phyloP scores from a whole-genome alignment of 495 filamentous ascomycete species.

The Cenococcum geophilum region DNA sequence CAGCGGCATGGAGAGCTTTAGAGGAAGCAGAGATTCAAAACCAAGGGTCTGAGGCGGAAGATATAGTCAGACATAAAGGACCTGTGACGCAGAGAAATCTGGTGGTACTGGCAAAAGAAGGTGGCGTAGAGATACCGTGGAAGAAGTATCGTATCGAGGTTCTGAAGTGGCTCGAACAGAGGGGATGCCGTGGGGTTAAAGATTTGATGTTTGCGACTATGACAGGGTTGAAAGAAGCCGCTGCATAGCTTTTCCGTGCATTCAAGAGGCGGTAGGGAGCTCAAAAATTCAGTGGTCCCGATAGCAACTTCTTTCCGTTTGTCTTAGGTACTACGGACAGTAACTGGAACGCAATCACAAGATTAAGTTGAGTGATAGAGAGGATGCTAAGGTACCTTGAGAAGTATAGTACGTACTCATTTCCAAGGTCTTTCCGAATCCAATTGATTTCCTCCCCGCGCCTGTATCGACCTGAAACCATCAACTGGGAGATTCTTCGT shows the following conservation, averaged over 20 bases:
- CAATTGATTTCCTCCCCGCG: too few species aligned
- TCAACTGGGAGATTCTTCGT: too few species aligned
- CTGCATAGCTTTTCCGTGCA: neutral
- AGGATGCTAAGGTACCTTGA: too few species aligned
- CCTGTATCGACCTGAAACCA: too few species aligned
- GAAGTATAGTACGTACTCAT: too few species aligned
- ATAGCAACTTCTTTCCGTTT: too few species aligned
- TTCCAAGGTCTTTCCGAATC: too few species aligned
- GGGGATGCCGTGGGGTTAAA: constrained; percentile 59
- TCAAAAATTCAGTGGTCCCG: too few species aligned
- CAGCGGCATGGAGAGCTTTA: constrained; percentile 59
- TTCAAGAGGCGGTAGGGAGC: too few species aligned
- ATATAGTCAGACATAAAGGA: constrained; percentile 51
- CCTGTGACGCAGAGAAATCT: constrained; percentile 68
- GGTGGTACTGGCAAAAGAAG: constrained; percentile 55
- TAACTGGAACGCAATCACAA: too few species aligned
- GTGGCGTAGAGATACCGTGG: constrained; percentile 64
- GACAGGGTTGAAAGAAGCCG: constrained; percentile 36
- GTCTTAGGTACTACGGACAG: too few species aligned
- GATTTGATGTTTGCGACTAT: constrained; percentile 80
- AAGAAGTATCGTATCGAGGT: constrained; percentile 71
- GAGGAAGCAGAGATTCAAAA: constrained; percentile 48
- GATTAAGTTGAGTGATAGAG: too few species aligned
- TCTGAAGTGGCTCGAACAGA: constrained; percentile 59
- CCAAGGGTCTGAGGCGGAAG: constrained; percentile 31